A percentile compares a stretch with the other conserved stretches of the same genome.
phyloP scores from a whole-genome alignment of 768 basidiomycete genomes.

The Sporobolomyces roseus region DNA sequence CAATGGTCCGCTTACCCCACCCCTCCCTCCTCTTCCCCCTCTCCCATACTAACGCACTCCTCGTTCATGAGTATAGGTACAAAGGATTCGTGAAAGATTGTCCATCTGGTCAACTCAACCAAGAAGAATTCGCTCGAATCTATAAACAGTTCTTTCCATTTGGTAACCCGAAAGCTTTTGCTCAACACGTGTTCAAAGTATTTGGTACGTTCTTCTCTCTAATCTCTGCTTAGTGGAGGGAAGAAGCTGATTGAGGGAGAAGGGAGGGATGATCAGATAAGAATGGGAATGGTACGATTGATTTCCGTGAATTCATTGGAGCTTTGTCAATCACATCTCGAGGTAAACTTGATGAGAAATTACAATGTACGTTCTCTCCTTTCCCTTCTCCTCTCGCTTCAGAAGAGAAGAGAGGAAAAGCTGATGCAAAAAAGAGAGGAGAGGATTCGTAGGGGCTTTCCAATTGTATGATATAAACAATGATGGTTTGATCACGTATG shows the following conservation, averaged over 20 bases:
- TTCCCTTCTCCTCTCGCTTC: neutral
- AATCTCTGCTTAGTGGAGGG: too few relatives aligned
- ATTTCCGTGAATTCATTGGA: conserved; percentile 99
- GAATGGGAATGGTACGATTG: conserved; percentile 93
- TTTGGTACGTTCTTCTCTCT: too few relatives aligned
- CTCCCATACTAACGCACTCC: neutral
- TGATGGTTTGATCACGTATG: conserved; percentile 95
- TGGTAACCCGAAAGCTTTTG: conserved; percentile 92
- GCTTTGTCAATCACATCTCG: conserved; percentile 92
- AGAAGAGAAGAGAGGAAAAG: too few relatives aligned
- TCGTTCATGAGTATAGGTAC: conserved; percentile 64
- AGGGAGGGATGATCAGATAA: too few relatives aligned
- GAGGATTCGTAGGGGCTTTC: conserved; percentile 79
- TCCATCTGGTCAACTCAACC: conserved; percentile 93
- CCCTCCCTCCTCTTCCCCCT: neutral
- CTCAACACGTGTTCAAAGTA: conserved; percentile 97
- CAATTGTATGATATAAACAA: conserved; percentile 98
- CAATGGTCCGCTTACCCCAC: conserved; percentile 62
- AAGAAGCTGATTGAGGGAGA: too few relatives aligned
- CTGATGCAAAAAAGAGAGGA: neutral
- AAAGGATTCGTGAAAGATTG: conserved; percentile 99
- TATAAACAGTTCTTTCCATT: conserved; percentile 99
- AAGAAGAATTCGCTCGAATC: conserved; percentile 89
- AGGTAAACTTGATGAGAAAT: conserved; percentile 91
- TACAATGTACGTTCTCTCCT: conserved; percentile 70